A percentile compares a stretch with the other conserved stretches of the same genome.
These are phyloP conservation scores for Micractinium conductrix DNA, from an alignment of 139 green algal genomes.

Conservation along the genomic window DNA sequence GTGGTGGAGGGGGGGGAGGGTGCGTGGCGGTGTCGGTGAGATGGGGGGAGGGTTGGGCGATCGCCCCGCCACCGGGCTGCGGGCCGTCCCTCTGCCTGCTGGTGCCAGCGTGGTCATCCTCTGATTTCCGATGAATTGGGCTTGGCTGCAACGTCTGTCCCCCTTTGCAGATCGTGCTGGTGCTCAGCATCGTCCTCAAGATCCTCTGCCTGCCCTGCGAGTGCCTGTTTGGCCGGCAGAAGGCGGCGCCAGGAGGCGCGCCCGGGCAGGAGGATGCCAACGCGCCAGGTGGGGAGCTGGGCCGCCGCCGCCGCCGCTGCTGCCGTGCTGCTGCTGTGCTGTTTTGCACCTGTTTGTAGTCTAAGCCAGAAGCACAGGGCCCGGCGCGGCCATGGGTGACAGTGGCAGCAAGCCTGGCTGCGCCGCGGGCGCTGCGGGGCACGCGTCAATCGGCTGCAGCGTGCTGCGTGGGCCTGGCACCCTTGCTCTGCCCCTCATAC, in stretches of 20 bases:
- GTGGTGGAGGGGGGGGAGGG: background rate
- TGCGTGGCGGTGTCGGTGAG: too few species aligned
- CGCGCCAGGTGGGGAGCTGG: too few species aligned
- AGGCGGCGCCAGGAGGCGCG: background rate
- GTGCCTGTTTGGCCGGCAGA: slow-evolving; percentile 14
- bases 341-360: background rate
- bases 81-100: too few species aligned
- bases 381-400: too few species aligned
- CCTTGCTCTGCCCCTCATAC: background rate
- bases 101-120: too few species aligned
- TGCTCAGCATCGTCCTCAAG: background rate
- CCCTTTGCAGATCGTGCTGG: slow-evolving; percentile 6
- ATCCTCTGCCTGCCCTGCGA: slow-evolving; percentile 17
- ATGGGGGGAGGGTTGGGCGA: too few species aligned
- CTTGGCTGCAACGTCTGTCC: background rate
- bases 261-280: background rate
- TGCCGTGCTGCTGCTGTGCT: background rate
- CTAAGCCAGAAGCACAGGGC: background rate
- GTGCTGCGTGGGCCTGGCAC: background rate
- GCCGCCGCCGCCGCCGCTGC: background rate
- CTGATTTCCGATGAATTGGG: background rate
- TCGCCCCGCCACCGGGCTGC: too few species aligned
- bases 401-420: background rate
- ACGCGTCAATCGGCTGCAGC: background rate
- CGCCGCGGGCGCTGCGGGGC: background rate